Evolutionary conservation across 805 yeast species (phyloP).

Genomic region (Maudiozyma barnettii): DNA sequence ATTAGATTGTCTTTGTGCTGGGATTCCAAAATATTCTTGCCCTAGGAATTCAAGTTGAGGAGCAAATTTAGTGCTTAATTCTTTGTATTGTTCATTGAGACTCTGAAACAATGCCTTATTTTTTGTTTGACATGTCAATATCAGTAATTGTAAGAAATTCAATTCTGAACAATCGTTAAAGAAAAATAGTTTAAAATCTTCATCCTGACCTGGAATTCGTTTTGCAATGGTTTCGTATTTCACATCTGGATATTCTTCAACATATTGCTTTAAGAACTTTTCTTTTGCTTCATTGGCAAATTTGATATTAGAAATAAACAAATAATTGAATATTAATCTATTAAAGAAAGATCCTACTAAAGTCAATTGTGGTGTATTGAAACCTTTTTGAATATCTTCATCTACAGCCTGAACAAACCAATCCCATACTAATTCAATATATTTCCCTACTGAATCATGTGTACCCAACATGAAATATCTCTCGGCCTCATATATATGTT

Average conservation of each 20-base stretch:
- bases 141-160: conserved; percentile 61
- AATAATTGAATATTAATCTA: conserved; percentile 68
- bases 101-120: conserved; percentile 45
- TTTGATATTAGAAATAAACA: conserved; percentile 56
- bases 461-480: conserved; percentile 63
- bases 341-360: conserved; percentile 30
- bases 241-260: conserved; percentile 14
- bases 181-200: conserved; percentile 28
- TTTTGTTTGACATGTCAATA: conserved; percentile 46
- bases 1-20: conserved; percentile 43
- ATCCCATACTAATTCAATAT: conserved; percentile 35
- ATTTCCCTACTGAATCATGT: conserved; percentile 40
- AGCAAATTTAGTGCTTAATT: conserved; percentile 15
- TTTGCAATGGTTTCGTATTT: conserved; percentile 22
- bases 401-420: conserved; percentile 35
- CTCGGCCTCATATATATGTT: conserved; percentile 57
- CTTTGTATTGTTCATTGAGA: conserved; percentile 42
- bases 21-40: conserved; percentile 49
- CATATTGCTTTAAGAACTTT: conserved; percentile 30
- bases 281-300: conserved; percentile 39
- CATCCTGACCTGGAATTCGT: conserved; percentile 23
- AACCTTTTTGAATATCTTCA: conserved; percentile 17
- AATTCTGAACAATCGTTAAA: conserved; percentile 38
- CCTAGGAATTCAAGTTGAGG: conserved; percentile 51
- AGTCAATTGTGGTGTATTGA: conserved; percentile 9